A percentile compares a stretch with the other conserved stretches of the same genome.
phyloP scores from a whole-genome alignment of 2,329 filamentous ascomycete species.

The Neopestalotiopsis sp. region DNA sequence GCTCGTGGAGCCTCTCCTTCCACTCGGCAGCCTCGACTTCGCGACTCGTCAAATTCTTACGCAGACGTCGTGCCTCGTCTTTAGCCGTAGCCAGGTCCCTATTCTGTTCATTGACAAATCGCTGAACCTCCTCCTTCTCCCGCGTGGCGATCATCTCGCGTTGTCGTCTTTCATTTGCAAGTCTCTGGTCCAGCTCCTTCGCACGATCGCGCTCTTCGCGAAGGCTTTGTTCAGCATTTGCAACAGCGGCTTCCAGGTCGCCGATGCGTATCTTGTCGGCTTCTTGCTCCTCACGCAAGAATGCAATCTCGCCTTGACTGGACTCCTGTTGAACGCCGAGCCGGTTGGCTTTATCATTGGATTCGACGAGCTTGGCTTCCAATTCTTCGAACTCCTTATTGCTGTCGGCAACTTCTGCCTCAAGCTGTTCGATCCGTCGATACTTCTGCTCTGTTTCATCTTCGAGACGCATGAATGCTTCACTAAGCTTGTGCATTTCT shows the following conservation, averaged over 20 bases:
- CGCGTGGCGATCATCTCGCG: conserved; percentile 84
- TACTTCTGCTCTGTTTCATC: conserved; percentile 85
- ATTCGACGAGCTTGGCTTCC: conserved; percentile 82
- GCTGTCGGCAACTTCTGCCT: conserved; percentile 80
- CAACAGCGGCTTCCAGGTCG: conserved; percentile 83
- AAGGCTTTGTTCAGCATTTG: conserved; percentile 78
- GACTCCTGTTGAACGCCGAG: conserved; percentile 92
- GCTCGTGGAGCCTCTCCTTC: conserved; percentile 87
- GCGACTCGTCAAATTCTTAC: conserved; percentile 80
- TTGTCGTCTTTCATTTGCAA: conserved; percentile 82
- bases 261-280: conserved; percentile 97
- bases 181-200: conserved; percentile 73
- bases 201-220: conserved; percentile 82
- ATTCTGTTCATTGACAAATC: conserved; percentile 91
- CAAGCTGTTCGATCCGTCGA: conserved; percentile 79
- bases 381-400: conserved; percentile 87
- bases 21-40: conserved; percentile 90
- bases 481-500: conserved; percentile 91
- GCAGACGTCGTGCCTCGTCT: conserved; percentile 82
- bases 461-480: conserved; percentile 84
- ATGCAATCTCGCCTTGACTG: conserved; percentile 89
- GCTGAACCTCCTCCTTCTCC: conserved; percentile 94
- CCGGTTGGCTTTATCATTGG: conserved; percentile 86
- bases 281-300: conserved; percentile 95
- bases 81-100: conserved; percentile 79